phyloP scores from a whole-genome alignment of 2,329 filamentous ascomycete genomes.

The Graphilbum sp. region DNA sequence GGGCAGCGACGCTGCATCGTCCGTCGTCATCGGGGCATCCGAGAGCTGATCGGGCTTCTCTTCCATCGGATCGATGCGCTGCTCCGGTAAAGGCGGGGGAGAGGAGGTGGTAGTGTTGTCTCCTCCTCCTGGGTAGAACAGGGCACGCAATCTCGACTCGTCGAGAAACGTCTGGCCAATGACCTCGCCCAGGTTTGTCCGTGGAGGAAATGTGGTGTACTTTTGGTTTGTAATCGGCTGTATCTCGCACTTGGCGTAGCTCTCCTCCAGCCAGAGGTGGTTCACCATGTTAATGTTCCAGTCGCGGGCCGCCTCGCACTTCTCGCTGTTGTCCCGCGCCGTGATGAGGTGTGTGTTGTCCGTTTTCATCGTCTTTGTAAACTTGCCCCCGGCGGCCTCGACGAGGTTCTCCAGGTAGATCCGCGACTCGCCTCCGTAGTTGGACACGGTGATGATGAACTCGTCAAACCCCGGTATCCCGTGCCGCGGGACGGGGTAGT shows the following conservation, averaged over 20 bases:
- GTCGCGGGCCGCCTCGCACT: constrained; percentile 79
- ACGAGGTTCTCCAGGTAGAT: constrained; percentile 89
- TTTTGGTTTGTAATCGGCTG: constrained; percentile 55
- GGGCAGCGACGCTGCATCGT: too few relatives aligned
- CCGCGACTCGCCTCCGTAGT: constrained; percentile 88
- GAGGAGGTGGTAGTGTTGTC: too few relatives aligned
- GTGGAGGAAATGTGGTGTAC: constrained; percentile 73
- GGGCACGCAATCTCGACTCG: constrained; percentile 36
- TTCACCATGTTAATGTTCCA: constrained; percentile 87
- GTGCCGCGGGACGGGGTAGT: constrained; percentile 68
- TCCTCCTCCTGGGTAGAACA: constrained; percentile 49
- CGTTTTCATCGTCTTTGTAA: constrained; percentile 86
- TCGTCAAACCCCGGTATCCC: constrained; percentile 67
- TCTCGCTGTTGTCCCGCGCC: constrained; percentile 77
- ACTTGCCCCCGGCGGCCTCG: constrained; percentile 66
- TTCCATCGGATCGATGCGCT: too few relatives aligned
- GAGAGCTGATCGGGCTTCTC: too few relatives aligned
- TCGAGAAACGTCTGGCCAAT: constrained; percentile 81
- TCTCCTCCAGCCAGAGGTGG: constrained; percentile 94
- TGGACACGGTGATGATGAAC: constrained; percentile 75
- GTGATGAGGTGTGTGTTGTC: constrained; percentile 95
- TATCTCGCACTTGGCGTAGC: constrained; percentile 74
- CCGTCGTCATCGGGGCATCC: too few relatives aligned
- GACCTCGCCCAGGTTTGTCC: constrained; percentile 85
- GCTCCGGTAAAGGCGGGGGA: too few relatives aligned